Percentiles rank a stretch among this genome's conserved stretches.
phyloP scores from a whole-genome alignment of 1,284 basidiomycete species.

The Puccinia hordei region DNA sequence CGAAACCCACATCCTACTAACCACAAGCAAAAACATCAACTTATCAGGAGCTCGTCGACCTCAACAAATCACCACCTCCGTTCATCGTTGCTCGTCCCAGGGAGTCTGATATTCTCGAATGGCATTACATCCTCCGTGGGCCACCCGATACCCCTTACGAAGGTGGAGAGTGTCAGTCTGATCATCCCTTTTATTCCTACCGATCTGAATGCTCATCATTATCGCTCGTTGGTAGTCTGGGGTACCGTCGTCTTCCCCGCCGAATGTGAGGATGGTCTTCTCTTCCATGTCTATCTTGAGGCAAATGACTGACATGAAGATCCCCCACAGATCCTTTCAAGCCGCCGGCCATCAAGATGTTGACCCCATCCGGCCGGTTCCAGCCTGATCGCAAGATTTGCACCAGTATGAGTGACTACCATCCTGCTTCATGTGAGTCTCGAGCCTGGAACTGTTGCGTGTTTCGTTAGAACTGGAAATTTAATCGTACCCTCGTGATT shows the following conservation, averaged over 20 bases:
- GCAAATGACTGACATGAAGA: slow-evolving; percentile 47
- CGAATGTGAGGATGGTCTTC: slow-evolving; percentile 64
- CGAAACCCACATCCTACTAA: slow-evolving; percentile 42
- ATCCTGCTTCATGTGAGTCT: slow-evolving; percentile 36
- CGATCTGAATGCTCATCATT: slow-evolving; percentile 65
- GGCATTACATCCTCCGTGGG: slow-evolving; percentile 59
- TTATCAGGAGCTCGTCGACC: slow-evolving; percentile 77
- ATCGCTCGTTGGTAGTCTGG: slow-evolving; percentile 62
- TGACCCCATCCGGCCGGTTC: slow-evolving; percentile 35
- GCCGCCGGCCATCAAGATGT: slow-evolving; percentile 31
- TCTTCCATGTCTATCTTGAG: neutral
- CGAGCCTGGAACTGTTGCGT: slow-evolving; percentile 61
- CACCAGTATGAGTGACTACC: slow-evolving; percentile 35
- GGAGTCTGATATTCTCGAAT: slow-evolving; percentile 59
- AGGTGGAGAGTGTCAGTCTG: slow-evolving; percentile 56
- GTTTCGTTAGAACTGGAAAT: slow-evolving; percentile 17
- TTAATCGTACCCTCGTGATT: neutral
- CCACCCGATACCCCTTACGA: slow-evolving; percentile 59
- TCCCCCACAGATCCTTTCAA: slow-evolving; percentile 32
- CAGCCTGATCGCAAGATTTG: slow-evolving; percentile 20
- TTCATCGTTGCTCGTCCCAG: slow-evolving; percentile 57
- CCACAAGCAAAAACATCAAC: slow-evolving; percentile 52
- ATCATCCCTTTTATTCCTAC: slow-evolving; percentile 75
- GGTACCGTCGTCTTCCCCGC: slow-evolving; percentile 24
- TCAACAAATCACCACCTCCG: slow-evolving; percentile 68